Base-by-base conservation (phyloP, 495 filamentous ascomycete species). In the Talaromyces stipitatus region DNA sequence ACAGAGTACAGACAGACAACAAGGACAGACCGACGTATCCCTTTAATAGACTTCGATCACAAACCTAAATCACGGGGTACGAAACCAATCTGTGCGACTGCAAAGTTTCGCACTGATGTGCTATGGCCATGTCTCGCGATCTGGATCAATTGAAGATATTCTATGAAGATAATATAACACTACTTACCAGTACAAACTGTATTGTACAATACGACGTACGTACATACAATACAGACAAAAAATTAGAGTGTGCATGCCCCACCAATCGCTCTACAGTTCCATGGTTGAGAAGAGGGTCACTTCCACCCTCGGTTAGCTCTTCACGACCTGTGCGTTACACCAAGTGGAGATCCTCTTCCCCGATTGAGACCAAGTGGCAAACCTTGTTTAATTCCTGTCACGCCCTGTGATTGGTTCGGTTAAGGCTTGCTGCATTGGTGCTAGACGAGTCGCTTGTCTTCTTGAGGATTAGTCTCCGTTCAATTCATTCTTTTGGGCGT, bases 71-170 rank as follows among this genome's bases (percentile, higher is more conserved):
- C 6, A 33, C 7, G 43, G 18, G 18, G 12, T 22, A 46, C 43
- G 18, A 24, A 20, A 5, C 16, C 22, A 24, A 46, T 46, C 18
- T 9, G 1, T 20, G 22, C n/a, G 43, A 22, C 43, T 24, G 22
- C 18, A 23, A 46, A 22, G 18, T 46, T 24, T 46, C 43, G 18
- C 22, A 22, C 8, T 22, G 22, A 24, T 46, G 43, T 48, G 45
- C 45, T 82, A 72, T 65, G 77, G 78, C 57, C 59, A 82, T 20
- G 73, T 81, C 55, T 74, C 16, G 74, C 74, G 28, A 82, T 83
- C 28, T 76, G 77, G 66, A 73, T 12, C 30, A 46, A 41, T 41
- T 48, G 9, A 48, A 12, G 45, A 26, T 26, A 20, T 12, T 33
- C 7, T n/a, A 10, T 48, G 45, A 48, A 47, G 18, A 47, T 47